Evolutionary conservation across 2,329 filamentous ascomycete genomes (phyloP), one percentile per base, ranked within the genome.

Genomic region (Pseudonectria buxi): DNA sequence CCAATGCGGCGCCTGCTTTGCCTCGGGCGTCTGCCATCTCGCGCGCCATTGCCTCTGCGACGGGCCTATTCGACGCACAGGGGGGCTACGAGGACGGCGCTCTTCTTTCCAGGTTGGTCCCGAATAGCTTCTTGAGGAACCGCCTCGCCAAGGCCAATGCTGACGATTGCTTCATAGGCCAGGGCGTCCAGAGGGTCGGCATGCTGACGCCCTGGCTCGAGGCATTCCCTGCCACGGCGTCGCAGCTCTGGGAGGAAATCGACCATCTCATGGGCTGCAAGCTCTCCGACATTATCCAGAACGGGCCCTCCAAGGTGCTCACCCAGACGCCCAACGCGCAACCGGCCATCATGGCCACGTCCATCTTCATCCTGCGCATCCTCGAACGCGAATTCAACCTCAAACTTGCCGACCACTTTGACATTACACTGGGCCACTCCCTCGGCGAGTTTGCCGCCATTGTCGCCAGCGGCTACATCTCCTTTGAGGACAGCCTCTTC

Each of bases 271-370:
- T 94, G 51, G 76, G 82, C 49, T 79, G 81, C 53, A 80, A 81
- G 44, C 73, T 96, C 38, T 88, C 86, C 26, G 69, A 72, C 16
- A 72, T 90, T 40, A 95, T 95, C 49, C 78, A 81, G 40, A 69
- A 85, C 18, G 89, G 90, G 0, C 85, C 90, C 2, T 86, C 84
- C 49, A 78, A 77, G 37, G 65, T 72, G 33, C 76, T 96, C 37
- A 94, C 86, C 27, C 75, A 78, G 38, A 95, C 90, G 4, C 78
- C 84, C 46, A 89, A 94, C 57, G 85, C 90, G 4, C 90, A 96
- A 61, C 90, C 90, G 2, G 89, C 90, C 51, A 95, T 95, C 61
- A 94, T 96, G 87, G 86, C 88, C 11, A 92, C 87, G 4, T 94
- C 86, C 18, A 81, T 95, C 55, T 74, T 95, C 40, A 94, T 95